phyloP scores from a whole-genome alignment of 2,329 filamentous ascomycete species.

The Clarireedia monteithiana region DNA sequence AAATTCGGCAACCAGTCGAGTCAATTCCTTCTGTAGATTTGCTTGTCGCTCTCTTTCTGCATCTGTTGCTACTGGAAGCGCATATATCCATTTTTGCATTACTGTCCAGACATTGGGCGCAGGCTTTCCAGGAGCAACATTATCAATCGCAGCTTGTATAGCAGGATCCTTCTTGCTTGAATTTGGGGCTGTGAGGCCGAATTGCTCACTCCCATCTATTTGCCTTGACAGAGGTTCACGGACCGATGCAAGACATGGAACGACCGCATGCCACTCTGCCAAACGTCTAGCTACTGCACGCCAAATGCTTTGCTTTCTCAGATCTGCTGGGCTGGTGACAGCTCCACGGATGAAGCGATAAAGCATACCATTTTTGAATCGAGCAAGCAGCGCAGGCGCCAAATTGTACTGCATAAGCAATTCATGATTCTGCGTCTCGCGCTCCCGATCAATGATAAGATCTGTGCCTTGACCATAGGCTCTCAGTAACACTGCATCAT shows the following conservation, averaged over 20 bases:
- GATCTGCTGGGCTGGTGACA: conserved; percentile 71
- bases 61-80: conserved; percentile 66
- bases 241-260: conserved; percentile 46
- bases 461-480: conserved; percentile 94
- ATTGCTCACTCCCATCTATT: conserved; percentile 31
- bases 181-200: conserved; percentile 22
- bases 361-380: conserved; percentile 92
- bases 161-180: conserved; percentile 29
- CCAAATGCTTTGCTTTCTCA: conserved; percentile 69
- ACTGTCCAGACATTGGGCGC: conserved; percentile 91
- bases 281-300: conserved; percentile 75
- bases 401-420: conserved; percentile 76
- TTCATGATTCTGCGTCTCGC: conserved; percentile 73
- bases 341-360: conserved; percentile 84
- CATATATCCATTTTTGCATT: conserved; percentile 91
- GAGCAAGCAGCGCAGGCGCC: conserved; percentile 78
- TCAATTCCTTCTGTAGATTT: conserved; percentile 66
- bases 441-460: conserved; percentile 89
- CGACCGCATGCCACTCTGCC: conserved; percentile 84
- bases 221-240: conserved; percentile 24
- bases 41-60: conserved; percentile 60
- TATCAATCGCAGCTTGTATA: conserved; percentile 38
- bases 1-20: conserved; percentile 60
- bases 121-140: conserved; percentile 57
- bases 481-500: conserved; percentile 78